These are phyloP conservation scores for Hordeum marinum DNA, from an alignment of 176 grass and related monocot genomes.

Conservation along the genomic window DNA sequence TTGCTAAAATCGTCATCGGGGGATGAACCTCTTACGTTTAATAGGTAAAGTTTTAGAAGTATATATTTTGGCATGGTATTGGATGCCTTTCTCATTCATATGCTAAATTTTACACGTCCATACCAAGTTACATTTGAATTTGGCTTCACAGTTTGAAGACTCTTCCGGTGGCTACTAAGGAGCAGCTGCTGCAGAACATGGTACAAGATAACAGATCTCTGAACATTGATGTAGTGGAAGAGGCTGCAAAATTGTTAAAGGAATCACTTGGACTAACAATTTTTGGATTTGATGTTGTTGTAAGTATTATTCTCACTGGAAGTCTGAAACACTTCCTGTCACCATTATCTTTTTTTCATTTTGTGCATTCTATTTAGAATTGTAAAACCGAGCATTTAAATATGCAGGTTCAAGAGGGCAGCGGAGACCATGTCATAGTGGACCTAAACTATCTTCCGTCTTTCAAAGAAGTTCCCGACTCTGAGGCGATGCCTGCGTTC, in stretches of 20 bases:
- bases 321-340: neutral
- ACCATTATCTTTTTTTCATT: neutral
- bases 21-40: conserved; percentile 63
- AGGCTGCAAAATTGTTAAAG: conserved; percentile 57
- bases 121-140: neutral
- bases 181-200: conserved; percentile 33
- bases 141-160: conserved; percentile 68
- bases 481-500: conserved; percentile 67
- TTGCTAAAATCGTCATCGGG: conserved; percentile 54
- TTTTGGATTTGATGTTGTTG: conserved; percentile 97
- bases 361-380: neutral
- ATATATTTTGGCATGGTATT: neutral
- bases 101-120: neutral
- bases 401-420: conserved; percentile 81
- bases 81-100: neutral
- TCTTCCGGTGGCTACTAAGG: conserved; percentile 76
- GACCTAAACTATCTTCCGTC: conserved; percentile 92
- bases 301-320: conserved; percentile 36
- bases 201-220: conserved; percentile 26
- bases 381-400: neutral
- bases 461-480: conserved; percentile 90
- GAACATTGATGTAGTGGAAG: conserved; percentile 48
- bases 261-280: conserved; percentile 72
- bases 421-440: conserved; percentile 84
- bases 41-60: conserved; percentile 44